These are phyloP conservation scores for Hibiscus trionum DNA, from an alignment of 345 rosid species.

Conservation along the genomic window DNA sequence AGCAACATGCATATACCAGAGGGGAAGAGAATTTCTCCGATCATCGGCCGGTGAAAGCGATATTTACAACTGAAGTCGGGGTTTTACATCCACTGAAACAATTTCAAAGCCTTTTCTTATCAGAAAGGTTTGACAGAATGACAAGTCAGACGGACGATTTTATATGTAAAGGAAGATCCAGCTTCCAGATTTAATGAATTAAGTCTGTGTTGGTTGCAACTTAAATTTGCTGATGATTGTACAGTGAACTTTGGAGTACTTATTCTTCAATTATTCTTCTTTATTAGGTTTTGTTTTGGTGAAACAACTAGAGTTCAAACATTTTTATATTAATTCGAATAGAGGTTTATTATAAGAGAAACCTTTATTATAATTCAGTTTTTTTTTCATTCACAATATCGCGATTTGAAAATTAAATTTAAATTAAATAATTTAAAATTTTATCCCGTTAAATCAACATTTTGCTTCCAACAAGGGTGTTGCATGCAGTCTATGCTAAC, in stretches of 20 bases:
- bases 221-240: constrained; percentile 2
- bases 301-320: background rate
- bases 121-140: constrained; percentile 43
- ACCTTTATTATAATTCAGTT: no score
- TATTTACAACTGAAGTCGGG: constrained; percentile 43
- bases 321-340: no score
- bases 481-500: background rate
- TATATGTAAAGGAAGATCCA: constrained; percentile 24
- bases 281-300: background rate
- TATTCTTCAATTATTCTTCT: background rate
- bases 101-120: constrained; percentile 37
- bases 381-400: no score
- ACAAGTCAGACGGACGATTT: constrained; percentile 20
- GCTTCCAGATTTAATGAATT: constrained; percentile 14
- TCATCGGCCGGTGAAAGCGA: constrained; percentile 72
- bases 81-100: constrained; percentile 15
- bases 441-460: no score
- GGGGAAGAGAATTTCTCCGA: constrained; percentile 64
- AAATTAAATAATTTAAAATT: no score
- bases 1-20: constrained; percentile 55
- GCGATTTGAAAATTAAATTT: no score
- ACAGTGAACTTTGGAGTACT: background rate
- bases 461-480: background rate
- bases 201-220: background rate
- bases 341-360: no score